Conservation (phyloP, 805 yeast species). For the Starmerella davenportii region DNA sequence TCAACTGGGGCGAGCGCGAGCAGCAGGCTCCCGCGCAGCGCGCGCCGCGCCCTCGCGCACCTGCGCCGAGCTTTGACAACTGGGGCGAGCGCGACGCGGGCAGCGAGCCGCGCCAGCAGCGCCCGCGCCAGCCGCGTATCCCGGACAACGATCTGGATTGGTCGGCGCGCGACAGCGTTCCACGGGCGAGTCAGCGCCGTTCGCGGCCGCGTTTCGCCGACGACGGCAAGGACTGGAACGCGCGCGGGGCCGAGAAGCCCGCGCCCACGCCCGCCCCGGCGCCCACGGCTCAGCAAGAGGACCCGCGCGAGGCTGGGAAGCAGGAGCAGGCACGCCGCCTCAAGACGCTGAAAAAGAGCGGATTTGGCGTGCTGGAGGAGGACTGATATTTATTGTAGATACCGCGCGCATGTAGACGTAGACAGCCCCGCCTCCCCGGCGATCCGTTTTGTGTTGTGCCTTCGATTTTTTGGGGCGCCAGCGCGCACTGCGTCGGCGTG, state of each 20-base stretch:
- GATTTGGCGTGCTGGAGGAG: neutral
- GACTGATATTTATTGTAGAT: too few relatives aligned
- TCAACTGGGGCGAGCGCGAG: slow-evolving; percentile 27
- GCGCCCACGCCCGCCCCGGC: neutral
- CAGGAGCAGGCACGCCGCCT: neutral
- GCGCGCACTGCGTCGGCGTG: too few relatives aligned
- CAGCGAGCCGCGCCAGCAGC: neutral
- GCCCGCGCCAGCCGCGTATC: neutral
- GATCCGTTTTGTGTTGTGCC: too few relatives aligned
- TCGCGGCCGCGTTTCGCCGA: slow-evolving; percentile 25
- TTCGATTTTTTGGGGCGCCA: too few relatives aligned
- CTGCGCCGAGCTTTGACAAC: neutral
- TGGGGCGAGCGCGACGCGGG: neutral
- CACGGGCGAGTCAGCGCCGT: slow-evolving; percentile 21
- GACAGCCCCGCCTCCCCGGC: too few relatives aligned
- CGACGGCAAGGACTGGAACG: neutral
- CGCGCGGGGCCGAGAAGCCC: neutral
- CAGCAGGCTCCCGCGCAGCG: slow-evolving; percentile 6
- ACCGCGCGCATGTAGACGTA: too few relatives aligned
- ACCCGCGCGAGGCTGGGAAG: neutral
- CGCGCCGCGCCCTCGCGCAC: neutral
- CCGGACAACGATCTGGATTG: neutral
- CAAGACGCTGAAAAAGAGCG: neutral
- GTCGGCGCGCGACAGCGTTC: neutral
- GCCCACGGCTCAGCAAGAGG: neutral